A percentile compares a stretch with the other conserved stretches of the same genome.
Evolutionary conservation across 2,329 filamentous ascomycete species (phyloP).

Genomic region (Pleoardoris graminearum): DNA sequence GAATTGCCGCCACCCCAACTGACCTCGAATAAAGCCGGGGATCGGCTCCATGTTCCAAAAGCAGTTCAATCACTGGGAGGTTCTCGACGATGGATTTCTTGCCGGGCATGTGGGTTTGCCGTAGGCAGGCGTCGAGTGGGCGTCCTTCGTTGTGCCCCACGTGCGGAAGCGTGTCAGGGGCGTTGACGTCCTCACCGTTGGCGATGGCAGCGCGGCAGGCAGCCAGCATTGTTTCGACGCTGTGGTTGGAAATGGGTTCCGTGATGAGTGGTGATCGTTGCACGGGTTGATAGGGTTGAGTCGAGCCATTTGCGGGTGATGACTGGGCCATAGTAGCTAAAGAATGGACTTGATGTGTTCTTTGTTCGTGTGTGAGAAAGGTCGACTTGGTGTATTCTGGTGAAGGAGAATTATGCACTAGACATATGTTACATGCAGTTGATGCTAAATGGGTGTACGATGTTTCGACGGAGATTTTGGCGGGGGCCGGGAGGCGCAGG

Average conservation of each 20-base stretch:
- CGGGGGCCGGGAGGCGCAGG: background rate
- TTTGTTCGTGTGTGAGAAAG: background rate
- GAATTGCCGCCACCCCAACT: background rate
- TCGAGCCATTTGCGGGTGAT: slow-evolving; percentile 6
- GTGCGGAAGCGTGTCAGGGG: slow-evolving; percentile 5
- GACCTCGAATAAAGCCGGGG: slow-evolving; percentile 52
- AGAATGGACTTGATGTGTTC: background rate
- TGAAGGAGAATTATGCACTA: background rate
- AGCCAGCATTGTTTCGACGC: slow-evolving; percentile 8
- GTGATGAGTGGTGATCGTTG: slow-evolving; percentile 12
- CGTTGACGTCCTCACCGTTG: slow-evolving; percentile 14
- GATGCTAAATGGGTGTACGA: background rate
- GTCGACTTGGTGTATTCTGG: background rate
- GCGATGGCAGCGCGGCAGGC: slow-evolving; percentile 13
- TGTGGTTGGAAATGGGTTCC: slow-evolving; percentile 7
- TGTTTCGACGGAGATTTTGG: background rate
- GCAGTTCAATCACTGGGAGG: slow-evolving; percentile 72
- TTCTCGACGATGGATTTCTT: slow-evolving; percentile 9
- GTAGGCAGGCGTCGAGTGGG: slow-evolving; percentile 13
- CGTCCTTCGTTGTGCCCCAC: slow-evolving; percentile 14
- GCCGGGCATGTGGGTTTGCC: slow-evolving; percentile 10
- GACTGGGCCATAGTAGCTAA: background rate
- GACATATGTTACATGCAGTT: background rate
- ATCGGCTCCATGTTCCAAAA: slow-evolving; percentile 87
- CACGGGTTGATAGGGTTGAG: background rate